A percentile compares a stretch with the other conserved stretches of the same genome.
Conservation (phyloP, 192 early-diverging fungal genomes). For the Entomortierella chlamydospora region DNA sequence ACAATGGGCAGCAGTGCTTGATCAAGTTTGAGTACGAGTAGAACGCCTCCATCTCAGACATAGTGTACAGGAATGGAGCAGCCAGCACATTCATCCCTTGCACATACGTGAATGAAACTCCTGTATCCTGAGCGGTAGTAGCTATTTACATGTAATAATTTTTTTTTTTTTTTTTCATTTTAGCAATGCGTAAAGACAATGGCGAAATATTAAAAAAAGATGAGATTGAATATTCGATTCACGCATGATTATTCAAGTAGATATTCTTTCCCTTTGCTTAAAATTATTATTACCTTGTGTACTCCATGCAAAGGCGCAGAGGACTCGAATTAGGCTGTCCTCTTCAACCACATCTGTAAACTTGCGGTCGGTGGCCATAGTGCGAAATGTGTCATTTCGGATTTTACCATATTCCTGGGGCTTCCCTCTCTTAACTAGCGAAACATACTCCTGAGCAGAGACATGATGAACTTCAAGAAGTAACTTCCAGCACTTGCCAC, state of each 20-base stretch:
- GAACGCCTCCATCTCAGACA: constrained; percentile 94
- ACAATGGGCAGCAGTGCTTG: constrained; percentile 88
- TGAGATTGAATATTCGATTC: too few species aligned
- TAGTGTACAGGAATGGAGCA: constrained; percentile 90
- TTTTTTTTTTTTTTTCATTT: too few species aligned
- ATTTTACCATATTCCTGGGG: constrained; percentile 84
- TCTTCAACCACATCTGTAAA: constrained; percentile 80
- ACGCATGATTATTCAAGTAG: neutral
- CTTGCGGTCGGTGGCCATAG: constrained; percentile 81
- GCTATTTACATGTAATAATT: too few species aligned
- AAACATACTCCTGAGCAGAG: constrained; percentile 78
- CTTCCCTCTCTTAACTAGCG: constrained; percentile 75
- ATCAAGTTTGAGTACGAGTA: constrained; percentile 90
- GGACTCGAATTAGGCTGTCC: constrained; percentile 77
- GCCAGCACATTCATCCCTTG: constrained; percentile 96
- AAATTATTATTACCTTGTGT: constrained; percentile 74
- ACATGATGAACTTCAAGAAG: constrained; percentile 78
- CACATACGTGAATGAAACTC: constrained; percentile 80
- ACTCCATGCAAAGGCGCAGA: constrained; percentile 91
- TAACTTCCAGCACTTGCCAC: constrained; percentile 79
- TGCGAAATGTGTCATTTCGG: constrained; percentile 91
- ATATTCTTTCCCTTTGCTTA: neutral
- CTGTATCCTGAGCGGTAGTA: constrained; percentile 50
- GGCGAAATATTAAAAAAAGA: too few species aligned
- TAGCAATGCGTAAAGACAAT: too few species aligned